Evolutionary conservation across 345 rosid genomes (phyloP), one percentile per base, ranked within the genome.

Genomic region (Toxicodendron radicans): DNA sequence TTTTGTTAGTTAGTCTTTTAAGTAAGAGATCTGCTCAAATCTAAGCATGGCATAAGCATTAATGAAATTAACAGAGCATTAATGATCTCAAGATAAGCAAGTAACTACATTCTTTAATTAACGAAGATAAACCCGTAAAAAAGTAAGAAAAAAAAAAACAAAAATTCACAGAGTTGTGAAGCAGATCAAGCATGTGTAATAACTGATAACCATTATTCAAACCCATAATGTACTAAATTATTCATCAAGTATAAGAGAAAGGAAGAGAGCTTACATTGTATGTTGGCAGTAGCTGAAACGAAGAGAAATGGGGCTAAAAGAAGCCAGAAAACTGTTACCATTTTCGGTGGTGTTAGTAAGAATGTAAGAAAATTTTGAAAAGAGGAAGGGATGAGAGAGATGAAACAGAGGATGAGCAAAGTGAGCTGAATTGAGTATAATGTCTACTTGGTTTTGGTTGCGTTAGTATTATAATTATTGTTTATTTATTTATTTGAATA

Each of bases 241-340:
- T 57, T 10, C 4, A 24, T 2, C 16, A 59, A 20, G 52, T 20
- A 49, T 49, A 23, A 27, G 30, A 41, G 58, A 51, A 52, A 32
- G 10, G 13, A 10, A n/a, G 21, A 17, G 2, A 20, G 45, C 81
- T 85, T 79, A 87, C 90, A 33, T 23, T 78, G 83, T 46, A 71
- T 57, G 38, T 62, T 53, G 21, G 85, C 88, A 73, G 84, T 75
- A 69, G 80, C 82, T 60, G 79, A 77, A 53, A 83, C 32, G 56
- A 78, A 78, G 33, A 85, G 73, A 27, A 83, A 64, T 5, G 75
- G 64, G 63, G 79, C 51, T 16, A 78, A 9, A 58, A 82, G 72
- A 54, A 79, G 56, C 66, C 71, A 77, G 2, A 78, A 67, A 32
- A 76, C 65, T 35, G 33, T 53, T 57, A 80, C 77, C 81, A 79